Evolutionary conservation across 1,139 yeast genomes (phyloP).

Genomic region (Nadsonia commutata): DNA sequence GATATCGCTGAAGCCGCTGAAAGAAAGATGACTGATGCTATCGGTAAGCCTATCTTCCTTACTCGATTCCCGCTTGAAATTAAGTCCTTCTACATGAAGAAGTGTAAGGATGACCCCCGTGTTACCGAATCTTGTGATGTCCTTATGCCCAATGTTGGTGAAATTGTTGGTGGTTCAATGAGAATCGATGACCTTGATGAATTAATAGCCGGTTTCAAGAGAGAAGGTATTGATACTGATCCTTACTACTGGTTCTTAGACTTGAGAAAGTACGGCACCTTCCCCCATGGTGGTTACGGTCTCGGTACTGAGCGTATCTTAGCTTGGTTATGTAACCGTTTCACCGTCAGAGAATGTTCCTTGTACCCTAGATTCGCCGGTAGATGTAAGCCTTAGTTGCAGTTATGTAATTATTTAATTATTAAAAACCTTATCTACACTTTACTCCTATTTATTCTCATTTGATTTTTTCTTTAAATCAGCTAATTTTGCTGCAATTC

Average conservation of each 20-base stretch:
- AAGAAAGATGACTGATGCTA: slow-evolving; percentile 93
- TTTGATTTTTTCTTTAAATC: background rate
- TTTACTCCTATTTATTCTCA: background rate
- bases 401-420: too few relatives aligned
- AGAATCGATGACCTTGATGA: slow-evolving; percentile 77
- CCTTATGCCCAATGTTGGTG: slow-evolving; percentile 97
- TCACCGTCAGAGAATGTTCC: slow-evolving; percentile 95
- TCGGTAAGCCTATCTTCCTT: slow-evolving; percentile 82
- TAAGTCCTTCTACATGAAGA: slow-evolving; percentile 96
- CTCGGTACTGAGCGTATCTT: slow-evolving; percentile 94
- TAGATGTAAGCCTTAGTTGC: slow-evolving; percentile 73
- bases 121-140: slow-evolving; percentile 98
- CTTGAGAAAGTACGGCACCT: slow-evolving; percentile 91
- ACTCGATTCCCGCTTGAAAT: slow-evolving; percentile 93
- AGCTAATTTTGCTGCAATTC: background rate
- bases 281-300: slow-evolving; percentile 99
- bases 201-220: slow-evolving; percentile 74
- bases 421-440: too few relatives aligned
- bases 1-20: slow-evolving; percentile 99
- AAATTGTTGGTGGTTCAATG: slow-evolving; percentile 97
- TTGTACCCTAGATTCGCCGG: slow-evolving; percentile 96
- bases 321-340: slow-evolving; percentile 96
- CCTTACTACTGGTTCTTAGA: slow-evolving; percentile 92
- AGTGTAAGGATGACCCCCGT: slow-evolving; percentile 76
- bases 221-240: slow-evolving; percentile 73